Conservation (phyloP, 768 basidiomycete species). For the Kockovaella imperatae region DNA sequence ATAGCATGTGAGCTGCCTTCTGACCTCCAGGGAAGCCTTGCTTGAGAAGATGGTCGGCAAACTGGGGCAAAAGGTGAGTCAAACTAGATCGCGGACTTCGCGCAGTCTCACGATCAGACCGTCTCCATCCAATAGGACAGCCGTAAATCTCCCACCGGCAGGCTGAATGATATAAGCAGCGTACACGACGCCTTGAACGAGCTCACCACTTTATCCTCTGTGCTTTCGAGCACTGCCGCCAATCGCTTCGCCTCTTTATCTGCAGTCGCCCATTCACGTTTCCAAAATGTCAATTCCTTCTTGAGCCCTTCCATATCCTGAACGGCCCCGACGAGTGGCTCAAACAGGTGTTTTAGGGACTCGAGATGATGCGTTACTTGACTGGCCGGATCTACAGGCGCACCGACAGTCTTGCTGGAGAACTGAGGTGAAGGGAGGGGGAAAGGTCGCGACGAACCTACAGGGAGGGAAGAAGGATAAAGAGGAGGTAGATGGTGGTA, state of each 20-base stretch:
- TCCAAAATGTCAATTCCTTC: conserved; percentile 29
- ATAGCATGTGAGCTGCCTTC: conserved; percentile 28
- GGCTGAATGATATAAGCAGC: neutral
- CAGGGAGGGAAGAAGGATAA: neutral
- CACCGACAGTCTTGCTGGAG: neutral
- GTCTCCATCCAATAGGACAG: conserved; percentile 34
- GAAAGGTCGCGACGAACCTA: neutral
- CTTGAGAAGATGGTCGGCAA: conserved; percentile 20
- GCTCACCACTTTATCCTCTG: conserved; percentile 8
- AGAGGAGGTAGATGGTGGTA: neutral
- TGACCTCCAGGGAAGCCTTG: conserved; percentile 32
- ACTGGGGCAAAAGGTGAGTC: conserved; percentile 11
- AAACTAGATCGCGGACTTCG: neutral
- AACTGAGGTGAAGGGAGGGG: neutral
- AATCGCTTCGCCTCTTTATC: conserved; percentile 15
- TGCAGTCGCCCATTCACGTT: conserved; percentile 11
- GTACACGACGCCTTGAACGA: neutral
- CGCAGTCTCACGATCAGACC: conserved; percentile 25
- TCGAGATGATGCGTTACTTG: conserved; percentile 14
- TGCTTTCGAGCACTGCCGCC: conserved; percentile 4
- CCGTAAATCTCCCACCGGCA: conserved; percentile 9
- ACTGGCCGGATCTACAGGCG: conserved; percentile 4
- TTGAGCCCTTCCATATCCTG: conserved; percentile 21
- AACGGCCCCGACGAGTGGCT: conserved; percentile 10
- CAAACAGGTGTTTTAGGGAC: conserved; percentile 8